phyloP scores from a whole-genome alignment of 805 yeast genomes.

The Candida mattraensis region DNA sequence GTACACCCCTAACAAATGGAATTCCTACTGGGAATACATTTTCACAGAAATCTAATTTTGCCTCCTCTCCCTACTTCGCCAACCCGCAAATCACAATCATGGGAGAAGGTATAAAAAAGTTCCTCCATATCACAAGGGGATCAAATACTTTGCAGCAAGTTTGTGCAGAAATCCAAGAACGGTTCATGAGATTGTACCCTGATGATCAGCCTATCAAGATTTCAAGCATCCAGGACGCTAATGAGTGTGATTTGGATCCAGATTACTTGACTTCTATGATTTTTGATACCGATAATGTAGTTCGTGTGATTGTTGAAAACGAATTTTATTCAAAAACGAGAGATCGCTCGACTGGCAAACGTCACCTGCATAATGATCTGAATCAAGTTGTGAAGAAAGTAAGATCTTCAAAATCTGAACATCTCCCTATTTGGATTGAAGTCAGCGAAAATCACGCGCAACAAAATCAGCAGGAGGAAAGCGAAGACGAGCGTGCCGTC shows the following conservation, averaged over 20 bases:
- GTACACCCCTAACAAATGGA: constrained; percentile 26
- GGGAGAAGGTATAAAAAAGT: constrained; percentile 38
- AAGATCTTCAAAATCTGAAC: constrained; percentile 22
- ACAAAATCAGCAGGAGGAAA: constrained; percentile 4
- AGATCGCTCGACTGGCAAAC: constrained; percentile 17
- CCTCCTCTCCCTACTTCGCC: constrained; percentile 18
- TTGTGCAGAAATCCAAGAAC: constrained; percentile 50
- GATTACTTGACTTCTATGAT: constrained; percentile 66
- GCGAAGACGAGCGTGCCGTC: constrained; percentile 1
- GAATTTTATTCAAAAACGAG: constrained; percentile 31
- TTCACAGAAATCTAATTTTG: constrained; percentile 8
- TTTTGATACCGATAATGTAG: constrained; percentile 49
- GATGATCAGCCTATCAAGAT: constrained; percentile 54
- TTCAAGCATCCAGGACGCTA: constrained; percentile 62
- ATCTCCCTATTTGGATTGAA: constrained; percentile 25
- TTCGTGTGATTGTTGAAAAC: constrained; percentile 44
- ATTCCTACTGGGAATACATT: constrained; percentile 4
- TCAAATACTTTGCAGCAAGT: constrained; percentile 47
- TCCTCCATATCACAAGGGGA: constrained; percentile 62
- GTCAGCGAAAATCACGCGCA: constrained; percentile 3
- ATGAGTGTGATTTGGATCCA: constrained; percentile 76
- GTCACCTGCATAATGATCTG: constrained; percentile 25
- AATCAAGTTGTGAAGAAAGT: constrained; percentile 33
- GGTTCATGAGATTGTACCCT: constrained; percentile 68
- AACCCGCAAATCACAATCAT: constrained; percentile 1